Percentiles rank a stretch among this genome's conserved stretches.
Evolutionary conservation across 441 rosid genomes (phyloP).

Genomic region (Gossypium davidsonii): DNA sequence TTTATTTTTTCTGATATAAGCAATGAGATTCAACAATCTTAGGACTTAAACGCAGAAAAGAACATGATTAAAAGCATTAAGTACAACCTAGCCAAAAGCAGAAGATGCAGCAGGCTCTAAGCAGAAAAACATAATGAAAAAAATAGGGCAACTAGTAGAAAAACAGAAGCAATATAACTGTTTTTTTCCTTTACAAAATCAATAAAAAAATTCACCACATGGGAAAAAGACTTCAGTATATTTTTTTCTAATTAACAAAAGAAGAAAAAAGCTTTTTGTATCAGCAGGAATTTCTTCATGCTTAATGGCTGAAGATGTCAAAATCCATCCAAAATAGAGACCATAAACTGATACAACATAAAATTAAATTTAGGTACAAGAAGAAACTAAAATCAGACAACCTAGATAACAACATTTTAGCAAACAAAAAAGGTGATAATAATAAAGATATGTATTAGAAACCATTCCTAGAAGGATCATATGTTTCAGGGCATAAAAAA

Average conservation of each 20-base stretch:
- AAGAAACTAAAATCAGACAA: neutral
- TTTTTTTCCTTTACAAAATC: neutral
- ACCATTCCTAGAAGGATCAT: neutral
- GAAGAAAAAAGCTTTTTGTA: neutral
- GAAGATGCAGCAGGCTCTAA: neutral
- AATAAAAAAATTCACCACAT: neutral
- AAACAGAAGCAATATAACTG: neutral
- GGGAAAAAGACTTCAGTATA: neutral
- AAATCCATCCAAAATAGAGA: constrained; percentile 3
- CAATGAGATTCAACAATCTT: neutral
- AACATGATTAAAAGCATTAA: neutral
- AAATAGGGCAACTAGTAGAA: neutral
- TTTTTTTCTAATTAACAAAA: neutral
- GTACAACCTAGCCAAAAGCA: neutral
- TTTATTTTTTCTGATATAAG: neutral
- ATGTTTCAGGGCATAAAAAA: too few relatives aligned
- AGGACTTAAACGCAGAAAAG: neutral
- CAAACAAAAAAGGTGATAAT: neutral
- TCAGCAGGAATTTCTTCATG: neutral
- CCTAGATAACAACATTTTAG: neutral
- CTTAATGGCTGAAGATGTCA: neutral
- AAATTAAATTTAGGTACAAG: neutral
- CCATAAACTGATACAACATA: neutral
- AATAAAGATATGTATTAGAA: neutral
- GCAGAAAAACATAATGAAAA: neutral